Conservation (phyloP, 208 protist genomes). For the Porcisia hertigi region DNA sequence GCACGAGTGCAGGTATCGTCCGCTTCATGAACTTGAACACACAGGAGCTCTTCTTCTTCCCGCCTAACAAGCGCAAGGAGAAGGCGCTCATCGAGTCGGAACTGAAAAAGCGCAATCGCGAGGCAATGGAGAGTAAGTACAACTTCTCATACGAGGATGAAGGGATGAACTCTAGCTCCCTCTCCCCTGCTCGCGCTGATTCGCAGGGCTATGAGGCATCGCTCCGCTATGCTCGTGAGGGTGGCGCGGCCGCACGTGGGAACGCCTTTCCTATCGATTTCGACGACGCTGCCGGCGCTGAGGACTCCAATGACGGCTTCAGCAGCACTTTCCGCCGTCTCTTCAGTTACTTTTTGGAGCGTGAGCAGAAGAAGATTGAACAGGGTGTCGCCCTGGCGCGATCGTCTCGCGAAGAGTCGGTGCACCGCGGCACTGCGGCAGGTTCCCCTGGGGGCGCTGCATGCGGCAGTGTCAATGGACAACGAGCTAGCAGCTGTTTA, state of each 20-base stretch:
- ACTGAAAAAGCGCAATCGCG: conserved; percentile 66
- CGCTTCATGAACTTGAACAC: conserved; percentile 91
- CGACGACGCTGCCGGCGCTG: conserved; percentile 28
- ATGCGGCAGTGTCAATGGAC: conserved; percentile 1
- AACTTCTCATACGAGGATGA: conserved; percentile 75
- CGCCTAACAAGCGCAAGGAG: conserved; percentile 66
- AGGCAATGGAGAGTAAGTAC: conserved; percentile 76
- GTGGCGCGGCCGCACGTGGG: conserved; percentile 1
- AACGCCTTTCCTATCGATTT: conserved; percentile 45
- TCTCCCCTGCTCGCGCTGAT: conserved; percentile 15
- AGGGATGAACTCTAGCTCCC: conserved; percentile 40
- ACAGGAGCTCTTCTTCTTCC: conserved; percentile 89
- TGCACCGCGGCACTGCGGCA: neutral
- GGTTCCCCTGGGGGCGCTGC: conserved; percentile 7
- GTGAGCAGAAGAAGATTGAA: conserved; percentile 59
- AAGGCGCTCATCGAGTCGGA: conserved; percentile 68
- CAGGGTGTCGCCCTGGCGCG: conserved; percentile 52
- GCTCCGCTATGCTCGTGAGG: conserved; percentile 16
- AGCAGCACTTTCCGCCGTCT: conserved; percentile 57
- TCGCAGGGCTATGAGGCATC: conserved; percentile 13
- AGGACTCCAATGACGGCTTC: conserved; percentile 35
- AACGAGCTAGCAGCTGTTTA: neutral
- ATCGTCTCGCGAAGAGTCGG: conserved; percentile 23
- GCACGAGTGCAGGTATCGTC: conserved; percentile 82
- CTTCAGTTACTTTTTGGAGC: conserved; percentile 69